Percentiles rank a stretch among this genome's conserved stretches.
Conservation (phyloP, 225 moss, liverwort and hornwort species). For the Physcomitrellopsis africana region DNA sequence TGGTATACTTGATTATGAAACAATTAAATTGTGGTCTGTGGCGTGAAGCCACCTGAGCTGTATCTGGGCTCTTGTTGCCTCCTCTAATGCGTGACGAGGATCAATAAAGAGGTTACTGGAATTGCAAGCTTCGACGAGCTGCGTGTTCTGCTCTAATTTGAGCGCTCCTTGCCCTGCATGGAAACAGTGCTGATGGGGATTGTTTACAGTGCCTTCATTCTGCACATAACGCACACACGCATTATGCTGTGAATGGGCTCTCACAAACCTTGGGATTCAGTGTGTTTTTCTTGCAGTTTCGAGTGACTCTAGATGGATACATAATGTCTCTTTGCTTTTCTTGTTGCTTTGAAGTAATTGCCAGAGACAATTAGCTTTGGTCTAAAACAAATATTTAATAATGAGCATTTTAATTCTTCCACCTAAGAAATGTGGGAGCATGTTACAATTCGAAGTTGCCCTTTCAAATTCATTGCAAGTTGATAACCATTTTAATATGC, state of each 20-base stretch:
- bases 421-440: not conserved
- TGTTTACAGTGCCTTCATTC: conserved; percentile 37
- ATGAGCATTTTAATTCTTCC: not conserved
- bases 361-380: not conserved
- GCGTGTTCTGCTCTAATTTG: conserved; percentile 34
- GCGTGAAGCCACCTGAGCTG: conserved; percentile 42
- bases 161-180: conserved; percentile 33
- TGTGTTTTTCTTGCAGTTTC: conserved; percentile 27
- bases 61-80: conserved; percentile 53
- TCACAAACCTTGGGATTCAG: conserved; percentile 20
- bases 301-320: conserved; percentile 31
- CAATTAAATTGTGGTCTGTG: conserved; percentile 30
- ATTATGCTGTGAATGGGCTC: conserved; percentile 30
- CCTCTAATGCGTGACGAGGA: conserved; percentile 48
- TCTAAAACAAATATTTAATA: conserved; percentile 3
- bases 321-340: conserved; percentile 5
- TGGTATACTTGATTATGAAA: conserved; percentile 28
- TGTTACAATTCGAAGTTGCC: not conserved
- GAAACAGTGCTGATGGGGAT: conserved; percentile 34
- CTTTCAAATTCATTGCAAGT: conserved; percentile 21
- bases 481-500: conserved; percentile 20
- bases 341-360: conserved; percentile 18
- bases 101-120: conserved; percentile 60
- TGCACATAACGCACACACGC: conserved; percentile 24
- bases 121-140: conserved; percentile 46